Evolutionary conservation across 2,329 filamentous ascomycete species (phyloP), one percentile per base, ranked within the genome.

Genomic region (Penicillium digitatum): DNA sequence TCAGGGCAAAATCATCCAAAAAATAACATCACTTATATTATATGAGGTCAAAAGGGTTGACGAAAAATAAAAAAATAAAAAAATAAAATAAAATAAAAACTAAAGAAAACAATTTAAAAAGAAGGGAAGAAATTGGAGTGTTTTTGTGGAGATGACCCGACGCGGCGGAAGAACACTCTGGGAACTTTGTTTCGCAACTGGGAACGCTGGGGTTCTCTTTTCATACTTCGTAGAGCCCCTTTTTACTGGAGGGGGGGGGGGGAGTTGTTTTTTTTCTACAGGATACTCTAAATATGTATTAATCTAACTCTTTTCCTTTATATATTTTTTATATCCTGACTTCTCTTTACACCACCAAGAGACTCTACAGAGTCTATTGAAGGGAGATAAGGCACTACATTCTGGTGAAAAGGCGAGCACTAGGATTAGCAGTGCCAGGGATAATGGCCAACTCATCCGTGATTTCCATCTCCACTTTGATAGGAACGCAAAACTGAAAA

Each of bases 121-220:
- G n/a, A n/a, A n/a, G n/a, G 40, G 27, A 48, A 55, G 40, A 52
- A 46, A 54, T 48, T n/a, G 22, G 52, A 59, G 61, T 62, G 53
- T 61, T 65, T 64, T 63, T 54, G 61, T 63, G 62, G 63, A 64
- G 59, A 48, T 61, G 56, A 54, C 54, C 63, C 63, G 60, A 56
- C 55, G 52, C 58, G 48, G 58, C 57, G 42, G 51, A 56, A 57
- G 50, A 47, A 48, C 39, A 29, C 29, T 26, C 6, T 45, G 31
- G 32, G 20, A 35, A 27, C 24, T 27, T 20, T 34, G 16, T n/a
- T n/a, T n/a, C n/a, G n/a, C n/a, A n/a, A n/a, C n/a, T 42, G 20
- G 37, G 34, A 51, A 54, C 40, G 52, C 52, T 50, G 46, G 40
- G 52, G 47, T 35, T 12, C 8, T 3, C 16, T 20, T 18, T 35